Evolutionary conservation across 2,329 filamentous ascomycete species (phyloP).

Genomic region (Phyllosticta paracitricarpa): DNA sequence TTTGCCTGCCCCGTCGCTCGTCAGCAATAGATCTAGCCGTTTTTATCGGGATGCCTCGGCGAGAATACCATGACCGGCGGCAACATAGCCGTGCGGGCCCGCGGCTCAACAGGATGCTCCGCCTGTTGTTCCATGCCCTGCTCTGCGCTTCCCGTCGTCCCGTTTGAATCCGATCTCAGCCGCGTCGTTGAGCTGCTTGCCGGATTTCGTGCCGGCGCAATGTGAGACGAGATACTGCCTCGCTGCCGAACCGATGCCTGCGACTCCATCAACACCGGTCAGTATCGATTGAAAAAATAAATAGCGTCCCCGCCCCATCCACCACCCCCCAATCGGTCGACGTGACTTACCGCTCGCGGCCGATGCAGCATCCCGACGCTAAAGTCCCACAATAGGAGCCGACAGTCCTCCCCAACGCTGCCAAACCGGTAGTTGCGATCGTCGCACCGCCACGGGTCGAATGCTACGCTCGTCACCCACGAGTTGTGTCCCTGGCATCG

Average conservation of each 20-base stretch:
- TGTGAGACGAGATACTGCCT: constrained; percentile 41
- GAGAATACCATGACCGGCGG: constrained; percentile 71
- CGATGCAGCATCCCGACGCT: constrained; percentile 92
- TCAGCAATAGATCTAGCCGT: constrained; percentile 14
- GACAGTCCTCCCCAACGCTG: constrained; percentile 87
- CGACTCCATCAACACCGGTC: neutral
- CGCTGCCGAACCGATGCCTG: constrained; percentile 48
- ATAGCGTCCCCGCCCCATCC: neutral
- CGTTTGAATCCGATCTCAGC: constrained; percentile 60
- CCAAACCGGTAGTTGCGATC: constrained; percentile 92
- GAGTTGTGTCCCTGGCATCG: constrained; percentile 92
- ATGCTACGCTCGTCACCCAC: constrained; percentile 88
- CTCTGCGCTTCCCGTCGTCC: constrained; percentile 40
- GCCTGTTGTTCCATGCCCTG: constrained; percentile 47
- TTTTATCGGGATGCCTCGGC: neutral
- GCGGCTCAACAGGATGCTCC: constrained; percentile 74
- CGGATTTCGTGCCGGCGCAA: constrained; percentile 43
- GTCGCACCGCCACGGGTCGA: constrained; percentile 95
- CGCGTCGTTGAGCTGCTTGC: constrained; percentile 52
- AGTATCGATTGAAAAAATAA: neutral
- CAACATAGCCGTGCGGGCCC: constrained; percentile 71
- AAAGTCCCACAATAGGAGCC: constrained; percentile 92
- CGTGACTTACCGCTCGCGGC: constrained; percentile 63
- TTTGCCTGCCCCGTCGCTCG: constrained; percentile 51
- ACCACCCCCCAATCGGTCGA: neutral